phyloP scores from a whole-genome alignment of 2,329 filamentous ascomycete genomes.

The Exophiala viscosa region DNA sequence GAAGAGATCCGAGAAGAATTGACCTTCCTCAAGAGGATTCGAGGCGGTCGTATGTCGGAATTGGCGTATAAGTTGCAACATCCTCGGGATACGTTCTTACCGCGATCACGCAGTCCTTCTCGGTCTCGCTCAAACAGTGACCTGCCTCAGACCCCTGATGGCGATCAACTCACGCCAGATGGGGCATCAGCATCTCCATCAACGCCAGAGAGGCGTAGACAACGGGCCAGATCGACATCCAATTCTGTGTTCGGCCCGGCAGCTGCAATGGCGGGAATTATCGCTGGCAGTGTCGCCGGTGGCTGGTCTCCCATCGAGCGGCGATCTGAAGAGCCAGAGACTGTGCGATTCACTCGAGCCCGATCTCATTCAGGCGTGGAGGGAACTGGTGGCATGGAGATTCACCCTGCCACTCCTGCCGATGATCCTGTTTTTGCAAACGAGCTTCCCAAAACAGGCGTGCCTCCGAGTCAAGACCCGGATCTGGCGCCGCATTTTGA shows the following conservation, averaged over 20 bases:
- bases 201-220: slow-evolving; percentile 52
- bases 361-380: slow-evolving; percentile 39
- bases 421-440: slow-evolving; percentile 45
- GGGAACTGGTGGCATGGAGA: slow-evolving; percentile 43
- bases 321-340: slow-evolving; percentile 31
- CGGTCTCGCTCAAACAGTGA: slow-evolving; percentile 40
- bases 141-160: slow-evolving; percentile 42
- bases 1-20: slow-evolving; percentile 63
- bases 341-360: slow-evolving; percentile 37
- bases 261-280: slow-evolving; percentile 62
- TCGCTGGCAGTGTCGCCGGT: slow-evolving; percentile 59
- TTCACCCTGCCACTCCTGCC: slow-evolving; percentile 45
- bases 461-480: slow-evolving; percentile 47
- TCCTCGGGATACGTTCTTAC: slow-evolving; percentile 50
- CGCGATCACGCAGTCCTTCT: slow-evolving; percentile 31
- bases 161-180: slow-evolving; percentile 39
- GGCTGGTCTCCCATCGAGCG: slow-evolving; percentile 62
- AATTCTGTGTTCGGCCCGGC: slow-evolving; percentile 58
- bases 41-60: slow-evolving; percentile 58
- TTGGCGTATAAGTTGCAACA: slow-evolving; percentile 61
- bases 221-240: slow-evolving; percentile 54
- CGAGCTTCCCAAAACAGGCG: slow-evolving; percentile 33
- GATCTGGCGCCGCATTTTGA: slow-evolving; percentile 44
- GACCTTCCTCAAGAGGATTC: slow-evolving; percentile 60
- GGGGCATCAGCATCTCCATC: slow-evolving; percentile 39